Conservation (phyloP, 441 rosid species). For the Rhodomyrtus psidioides region DNA sequence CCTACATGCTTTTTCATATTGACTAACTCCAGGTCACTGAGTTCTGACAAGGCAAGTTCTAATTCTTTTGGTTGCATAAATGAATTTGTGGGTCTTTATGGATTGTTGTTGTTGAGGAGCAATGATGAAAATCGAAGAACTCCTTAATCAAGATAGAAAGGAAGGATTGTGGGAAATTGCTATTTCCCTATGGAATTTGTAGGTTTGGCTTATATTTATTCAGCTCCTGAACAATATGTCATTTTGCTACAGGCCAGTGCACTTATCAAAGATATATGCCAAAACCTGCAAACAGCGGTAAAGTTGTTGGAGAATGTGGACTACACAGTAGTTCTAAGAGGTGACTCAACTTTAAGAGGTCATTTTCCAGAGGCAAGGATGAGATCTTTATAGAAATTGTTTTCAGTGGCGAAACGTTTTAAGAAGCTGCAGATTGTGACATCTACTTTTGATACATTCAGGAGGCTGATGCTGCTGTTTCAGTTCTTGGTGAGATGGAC, state of each 20-base stretch:
- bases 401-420: not conserved
- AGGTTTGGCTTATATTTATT: not conserved
- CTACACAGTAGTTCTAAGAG: slow-evolving; percentile 85
- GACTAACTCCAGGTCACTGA: slow-evolving; percentile 87
- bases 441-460: slow-evolving; percentile 17
- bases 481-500: slow-evolving; percentile 88
- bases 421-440: not conserved
- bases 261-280: slow-evolving; percentile 66
- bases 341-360: slow-evolving; percentile 97
- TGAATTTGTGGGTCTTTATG: not conserved
- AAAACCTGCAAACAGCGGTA: slow-evolving; percentile 61
- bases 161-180: not conserved
- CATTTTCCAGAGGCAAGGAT: slow-evolving; percentile 92
- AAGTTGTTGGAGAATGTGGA: slow-evolving; percentile 49
- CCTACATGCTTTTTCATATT: slow-evolving; percentile 88
- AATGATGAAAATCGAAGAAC: not conserved
- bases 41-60: slow-evolving; percentile 71
- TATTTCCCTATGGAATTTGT: not conserved
- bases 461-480: slow-evolving; percentile 93
- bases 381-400: not conserved
- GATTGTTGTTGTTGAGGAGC: not conserved
- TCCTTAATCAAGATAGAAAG: not conserved
- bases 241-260: slow-evolving; percentile 58
- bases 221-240: slow-evolving; percentile 6
- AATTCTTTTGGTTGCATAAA: not conserved